These are phyloP conservation scores for Astrocystis sublimbata DNA, from an alignment of 495 filamentous ascomycete species.

Conservation along the genomic window DNA sequence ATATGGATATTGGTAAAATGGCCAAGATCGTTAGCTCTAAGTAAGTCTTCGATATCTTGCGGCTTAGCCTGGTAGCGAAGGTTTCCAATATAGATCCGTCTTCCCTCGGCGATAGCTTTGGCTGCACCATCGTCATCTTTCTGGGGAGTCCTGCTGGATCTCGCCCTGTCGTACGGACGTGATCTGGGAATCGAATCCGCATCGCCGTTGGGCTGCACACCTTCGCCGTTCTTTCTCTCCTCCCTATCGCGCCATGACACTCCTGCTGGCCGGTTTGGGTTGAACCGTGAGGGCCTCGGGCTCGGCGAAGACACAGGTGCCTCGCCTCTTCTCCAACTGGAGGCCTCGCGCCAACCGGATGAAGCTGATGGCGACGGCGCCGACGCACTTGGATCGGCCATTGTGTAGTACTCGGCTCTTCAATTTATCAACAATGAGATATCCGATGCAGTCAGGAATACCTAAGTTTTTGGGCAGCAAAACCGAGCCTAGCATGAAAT, in stretches of 20 bases:
- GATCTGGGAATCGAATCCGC: constrained; percentile 3
- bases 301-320: neutral
- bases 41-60: constrained; percentile 60
- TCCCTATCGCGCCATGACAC: constrained; percentile 18
- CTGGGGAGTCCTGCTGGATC: constrained; percentile 18
- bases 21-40: constrained; percentile 47
- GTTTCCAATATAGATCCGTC: constrained; percentile 67
- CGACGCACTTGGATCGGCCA: constrained; percentile 10
- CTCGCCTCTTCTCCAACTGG: constrained; percentile 15
- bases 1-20: constrained; percentile 62
- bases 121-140: constrained; percentile 24
- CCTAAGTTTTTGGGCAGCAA: constrained; percentile 1
- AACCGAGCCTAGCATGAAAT: constrained; percentile 14
- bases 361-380: neutral
- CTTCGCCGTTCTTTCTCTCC: neutral
- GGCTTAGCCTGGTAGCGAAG: constrained; percentile 64
- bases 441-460: neutral
- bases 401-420: neutral
- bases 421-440: neutral
- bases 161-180: constrained; percentile 22
- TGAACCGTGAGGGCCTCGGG: constrained; percentile 7
- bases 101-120: constrained; percentile 50
- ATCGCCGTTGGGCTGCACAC: constrained; percentile 1
- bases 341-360: constrained; percentile 17
- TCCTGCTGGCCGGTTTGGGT: neutral